phyloP scores from a whole-genome alignment of 257 asterid genomes.

The Primulina huaijiensis region DNA sequence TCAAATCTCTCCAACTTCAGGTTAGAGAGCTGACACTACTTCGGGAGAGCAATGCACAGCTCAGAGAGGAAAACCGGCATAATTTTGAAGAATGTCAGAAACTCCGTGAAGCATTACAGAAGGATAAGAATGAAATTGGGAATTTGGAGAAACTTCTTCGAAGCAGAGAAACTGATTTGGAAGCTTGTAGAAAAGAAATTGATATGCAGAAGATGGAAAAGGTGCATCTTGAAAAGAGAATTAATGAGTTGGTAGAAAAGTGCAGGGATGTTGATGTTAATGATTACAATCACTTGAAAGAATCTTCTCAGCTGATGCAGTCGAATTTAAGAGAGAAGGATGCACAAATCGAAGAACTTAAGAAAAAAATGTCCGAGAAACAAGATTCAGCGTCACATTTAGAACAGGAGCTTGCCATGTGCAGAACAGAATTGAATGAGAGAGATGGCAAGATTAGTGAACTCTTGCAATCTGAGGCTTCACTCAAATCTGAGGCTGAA shows the following conservation, averaged over 20 bases:
- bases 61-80: slow-evolving; percentile 83
- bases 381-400: slow-evolving; percentile 49
- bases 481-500: slow-evolving; percentile 54
- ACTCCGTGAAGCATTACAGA: slow-evolving; percentile 66
- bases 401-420: slow-evolving; percentile 66
- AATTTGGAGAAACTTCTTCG: slow-evolving; percentile 49
- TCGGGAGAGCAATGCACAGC: slow-evolving; percentile 91
- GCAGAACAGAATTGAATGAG: slow-evolving; percentile 57
- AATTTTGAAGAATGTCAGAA: slow-evolving; percentile 92
- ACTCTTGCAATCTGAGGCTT: slow-evolving; percentile 53
- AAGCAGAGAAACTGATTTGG: slow-evolving; percentile 55
- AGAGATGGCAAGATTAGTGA: slow-evolving; percentile 60
- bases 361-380: slow-evolving; percentile 54
- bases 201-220: slow-evolving; percentile 53
- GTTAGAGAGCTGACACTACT: slow-evolving; percentile 81
- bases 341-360: slow-evolving; percentile 54
- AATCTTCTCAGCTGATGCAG: slow-evolving; percentile 61
- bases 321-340: slow-evolving; percentile 60
- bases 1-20: slow-evolving; percentile 75
- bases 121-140: slow-evolving; percentile 53
- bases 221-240: slow-evolving; percentile 50
- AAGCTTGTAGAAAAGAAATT: slow-evolving; percentile 55
- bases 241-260: slow-evolving; percentile 67
- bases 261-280: slow-evolving; percentile 57
- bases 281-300: slow-evolving; percentile 64